A percentile compares a stretch with the other conserved stretches of the same genome.
These are phyloP conservation scores for Celoporthe dispersa DNA, from an alignment of 2,329 filamentous ascomycete genomes.

Conservation along the genomic window DNA sequence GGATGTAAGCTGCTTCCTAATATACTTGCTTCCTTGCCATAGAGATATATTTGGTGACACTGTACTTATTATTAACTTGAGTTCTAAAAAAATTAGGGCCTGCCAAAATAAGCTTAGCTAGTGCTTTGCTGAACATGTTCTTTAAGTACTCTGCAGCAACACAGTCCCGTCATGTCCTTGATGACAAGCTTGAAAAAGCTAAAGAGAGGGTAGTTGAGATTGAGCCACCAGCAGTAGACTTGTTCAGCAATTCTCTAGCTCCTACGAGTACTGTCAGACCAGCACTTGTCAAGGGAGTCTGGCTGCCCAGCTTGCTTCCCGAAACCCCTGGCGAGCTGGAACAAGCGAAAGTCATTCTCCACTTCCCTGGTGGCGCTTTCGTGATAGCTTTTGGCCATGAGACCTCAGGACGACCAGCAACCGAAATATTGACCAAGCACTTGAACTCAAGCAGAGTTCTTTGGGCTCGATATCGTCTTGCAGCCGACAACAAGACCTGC, in stretches of 20 bases:
- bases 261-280: constrained; percentile 18
- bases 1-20: no score
- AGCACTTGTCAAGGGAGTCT: constrained; percentile 28
- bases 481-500: constrained; percentile 23
- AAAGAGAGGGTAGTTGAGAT: constrained; percentile 29
- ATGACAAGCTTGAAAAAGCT: constrained; percentile 26
- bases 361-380: constrained; percentile 33
- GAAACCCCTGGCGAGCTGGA: not conserved
- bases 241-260: constrained; percentile 29
- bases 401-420: constrained; percentile 14
- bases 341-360: constrained; percentile 30
- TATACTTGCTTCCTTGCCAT: no score
- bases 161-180: constrained; percentile 26
- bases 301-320: constrained; percentile 27
- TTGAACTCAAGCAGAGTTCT: constrained; percentile 25
- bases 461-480: constrained; percentile 31
- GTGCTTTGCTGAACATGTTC: constrained; percentile 17
- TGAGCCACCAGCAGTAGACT: constrained; percentile 14
- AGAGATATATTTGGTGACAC: no score
- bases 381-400: constrained; percentile 31
- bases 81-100: no score
- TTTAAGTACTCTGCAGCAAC: constrained; percentile 22
- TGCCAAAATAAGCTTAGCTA: constrained; percentile 25
- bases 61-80: no score
- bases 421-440: constrained; percentile 20